Evolutionary conservation across 164 flowering plant species (phyloP).

Genomic region (Macadamia tetraphylla): DNA sequence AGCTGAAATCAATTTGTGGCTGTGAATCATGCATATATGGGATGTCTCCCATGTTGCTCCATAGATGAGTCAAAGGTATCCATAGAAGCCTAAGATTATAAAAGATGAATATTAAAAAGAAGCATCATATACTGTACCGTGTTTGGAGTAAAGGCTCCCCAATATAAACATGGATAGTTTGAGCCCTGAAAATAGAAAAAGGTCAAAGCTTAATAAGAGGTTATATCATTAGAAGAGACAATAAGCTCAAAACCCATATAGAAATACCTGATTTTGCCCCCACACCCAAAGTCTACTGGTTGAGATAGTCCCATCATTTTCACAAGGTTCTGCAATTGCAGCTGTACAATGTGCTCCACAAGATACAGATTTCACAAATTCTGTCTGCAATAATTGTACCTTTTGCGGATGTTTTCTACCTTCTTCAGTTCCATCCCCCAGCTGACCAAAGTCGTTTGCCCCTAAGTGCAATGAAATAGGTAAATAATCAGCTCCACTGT

Average conservation of each 20-base stretch:
- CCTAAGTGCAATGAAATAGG: constrained; percentile 32
- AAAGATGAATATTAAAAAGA: neutral
- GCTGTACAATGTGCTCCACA: constrained; percentile 98
- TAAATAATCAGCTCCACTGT: neutral
- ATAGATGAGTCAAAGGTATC: neutral
- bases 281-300: constrained; percentile 89
- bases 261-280: constrained; percentile 94
- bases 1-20: no score
- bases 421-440: constrained; percentile 95
- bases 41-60: neutral
- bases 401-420: constrained; percentile 68
- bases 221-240: neutral
- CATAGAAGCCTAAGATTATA: neutral
- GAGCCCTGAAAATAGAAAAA: constrained; percentile 55
- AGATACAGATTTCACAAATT: constrained; percentile 79
- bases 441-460: constrained; percentile 91
- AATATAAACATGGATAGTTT: constrained; percentile 75
- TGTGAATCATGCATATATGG: no score
- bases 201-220: neutral
- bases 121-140: constrained; percentile 41
- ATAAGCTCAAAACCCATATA: neutral
- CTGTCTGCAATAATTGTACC: constrained; percentile 66
- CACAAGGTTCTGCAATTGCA: constrained; percentile 88
- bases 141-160: constrained; percentile 87
- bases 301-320: constrained; percentile 71